A percentile compares a stretch with the other conserved stretches of the same genome.
Evolutionary conservation across 345 rosid genomes (phyloP).

Genomic region (Toxicodendron radicans): DNA sequence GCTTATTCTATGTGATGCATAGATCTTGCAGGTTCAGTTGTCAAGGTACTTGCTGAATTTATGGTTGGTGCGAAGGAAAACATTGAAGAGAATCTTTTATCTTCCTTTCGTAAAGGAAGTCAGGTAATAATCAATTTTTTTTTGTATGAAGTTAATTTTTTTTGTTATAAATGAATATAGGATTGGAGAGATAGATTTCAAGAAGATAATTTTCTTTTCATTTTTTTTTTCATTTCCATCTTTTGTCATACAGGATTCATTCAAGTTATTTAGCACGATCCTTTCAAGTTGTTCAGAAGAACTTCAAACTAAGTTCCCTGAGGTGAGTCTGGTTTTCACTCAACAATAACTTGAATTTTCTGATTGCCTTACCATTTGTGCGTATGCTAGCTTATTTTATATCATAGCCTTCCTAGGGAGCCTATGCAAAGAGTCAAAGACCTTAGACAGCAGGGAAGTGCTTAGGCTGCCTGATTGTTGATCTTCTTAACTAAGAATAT

Average conservation of each 20-base stretch:
- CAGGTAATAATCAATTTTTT: slow-evolving; percentile 39
- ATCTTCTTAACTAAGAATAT: background rate
- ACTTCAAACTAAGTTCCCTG: slow-evolving; percentile 36
- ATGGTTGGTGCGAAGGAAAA: slow-evolving; percentile 74
- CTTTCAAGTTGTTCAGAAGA: slow-evolving; percentile 48
- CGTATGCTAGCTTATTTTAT: no score
- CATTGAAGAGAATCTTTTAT: slow-evolving; percentile 44
- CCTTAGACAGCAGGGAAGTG: background rate
- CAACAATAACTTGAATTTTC: background rate
- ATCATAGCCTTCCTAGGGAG: no score
- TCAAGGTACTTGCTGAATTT: slow-evolving; percentile 51
- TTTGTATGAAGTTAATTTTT: background rate
- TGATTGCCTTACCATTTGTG: background rate
- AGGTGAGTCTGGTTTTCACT: slow-evolving; percentile 42
- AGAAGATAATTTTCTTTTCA: slow-evolving; percentile 1
- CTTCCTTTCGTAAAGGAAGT: slow-evolving; percentile 39
- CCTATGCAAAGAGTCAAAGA: no score
- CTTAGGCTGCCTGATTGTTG: background rate
- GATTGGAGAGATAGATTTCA: background rate
- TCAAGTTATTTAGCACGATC: slow-evolving; percentile 43
- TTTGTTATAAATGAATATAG: no score
- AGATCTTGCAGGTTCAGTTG: slow-evolving; percentile 45
- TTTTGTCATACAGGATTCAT: slow-evolving; percentile 45
- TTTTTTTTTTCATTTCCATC: background rate
- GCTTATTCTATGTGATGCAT: background rate